Evolutionary conservation across 1,284 basidiomycete species (phyloP), one percentile per base, ranked within the genome.

Genomic region (Leccinum griseonigrum): DNA sequence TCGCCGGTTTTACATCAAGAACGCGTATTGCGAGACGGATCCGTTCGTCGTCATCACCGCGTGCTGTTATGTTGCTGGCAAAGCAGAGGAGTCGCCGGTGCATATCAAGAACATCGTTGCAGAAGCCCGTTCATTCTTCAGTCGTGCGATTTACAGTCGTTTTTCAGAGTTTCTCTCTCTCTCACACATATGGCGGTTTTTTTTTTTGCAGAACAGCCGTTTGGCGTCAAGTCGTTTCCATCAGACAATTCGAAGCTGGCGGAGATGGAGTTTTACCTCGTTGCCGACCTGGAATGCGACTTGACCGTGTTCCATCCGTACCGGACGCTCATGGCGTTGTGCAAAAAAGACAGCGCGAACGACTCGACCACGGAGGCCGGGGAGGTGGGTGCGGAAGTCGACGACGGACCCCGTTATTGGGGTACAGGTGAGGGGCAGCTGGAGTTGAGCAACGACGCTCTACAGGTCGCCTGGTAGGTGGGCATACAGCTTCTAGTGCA

Each of bases 261-360:
- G 4, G 96, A 98, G 75, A 98, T 98, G 96, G 97, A 98, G 75
- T 98, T 98, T 77, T 98, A 98, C 76, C 85, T 99, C 13, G 86
- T 99, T 22, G 94, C 95, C 70, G 97, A 99, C 74, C 85, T 99
- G 48, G 95, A 97, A 75, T 98, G 97, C 71, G 95, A 98, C 76
- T 80, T 99, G 48, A 85, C 91, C 56, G 83, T 98, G 7, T 98
- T 95, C 74, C 97, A 98, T 74, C 95, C 97, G 0, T 99, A 98
- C 76, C 87, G 94, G 52, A 91, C 92, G 0, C 83, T 98, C 36
- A 78, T 92, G 53, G 82, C 89, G 4, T 81, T 98, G 13, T 92
- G 88, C 66, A 88, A 84, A 28, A 80, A 78, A 70, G 77, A 86
- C 76, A 64, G 72, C 69, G 55, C 64, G 1, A 69, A 59, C 3